Percentiles rank a stretch among this genome's conserved stretches.
Evolutionary conservation across 2,329 filamentous ascomycete species (phyloP).

Genomic region (Talaromyces sp.): DNA sequence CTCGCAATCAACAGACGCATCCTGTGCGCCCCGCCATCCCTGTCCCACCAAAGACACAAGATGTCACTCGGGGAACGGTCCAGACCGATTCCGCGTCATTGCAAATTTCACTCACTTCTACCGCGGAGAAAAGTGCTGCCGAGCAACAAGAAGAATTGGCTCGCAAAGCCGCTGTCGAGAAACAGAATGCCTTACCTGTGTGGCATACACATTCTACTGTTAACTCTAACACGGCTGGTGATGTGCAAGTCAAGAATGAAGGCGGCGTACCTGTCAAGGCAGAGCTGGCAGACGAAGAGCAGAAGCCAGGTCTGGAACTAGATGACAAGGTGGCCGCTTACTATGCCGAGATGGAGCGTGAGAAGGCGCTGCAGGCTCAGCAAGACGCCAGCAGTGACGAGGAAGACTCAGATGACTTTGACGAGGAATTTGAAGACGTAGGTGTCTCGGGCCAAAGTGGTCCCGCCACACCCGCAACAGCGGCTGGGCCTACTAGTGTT

Average conservation of each 20-base stretch:
- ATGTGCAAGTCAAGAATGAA: conserved; percentile 34
- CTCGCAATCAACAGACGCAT: conserved; percentile 47
- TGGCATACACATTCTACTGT: conserved; percentile 58
- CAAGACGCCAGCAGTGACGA: conserved; percentile 46
- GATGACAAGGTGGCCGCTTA: conserved; percentile 52
- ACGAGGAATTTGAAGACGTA: conserved; percentile 50
- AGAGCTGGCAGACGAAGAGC: conserved; percentile 47
- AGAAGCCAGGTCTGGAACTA: conserved; percentile 45
- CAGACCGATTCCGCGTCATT: conserved; percentile 49
- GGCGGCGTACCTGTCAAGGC: conserved; percentile 38
- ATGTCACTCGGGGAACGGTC: conserved; percentile 45
- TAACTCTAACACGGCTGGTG: conserved; percentile 30
- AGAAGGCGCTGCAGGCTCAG: conserved; percentile 45
- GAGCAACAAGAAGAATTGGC: conserved; percentile 52
- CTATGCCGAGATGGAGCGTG: conserved; percentile 49
- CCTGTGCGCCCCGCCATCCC: conserved; percentile 46
- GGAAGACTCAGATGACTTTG: conserved; percentile 45
- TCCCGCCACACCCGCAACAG: conserved; percentile 37
- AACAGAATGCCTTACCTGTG: conserved; percentile 55
- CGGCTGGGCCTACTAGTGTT: conserved; percentile 31
- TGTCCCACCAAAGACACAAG: conserved; percentile 42
- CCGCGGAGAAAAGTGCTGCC: conserved; percentile 52
- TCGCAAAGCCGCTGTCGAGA: conserved; percentile 52
- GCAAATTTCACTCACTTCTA: conserved; percentile 53
- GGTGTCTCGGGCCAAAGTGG: conserved; percentile 41